phyloP scores from a whole-genome alignment of 202 grass and related monocot species.

The Brachypodium distachyon region DNA sequence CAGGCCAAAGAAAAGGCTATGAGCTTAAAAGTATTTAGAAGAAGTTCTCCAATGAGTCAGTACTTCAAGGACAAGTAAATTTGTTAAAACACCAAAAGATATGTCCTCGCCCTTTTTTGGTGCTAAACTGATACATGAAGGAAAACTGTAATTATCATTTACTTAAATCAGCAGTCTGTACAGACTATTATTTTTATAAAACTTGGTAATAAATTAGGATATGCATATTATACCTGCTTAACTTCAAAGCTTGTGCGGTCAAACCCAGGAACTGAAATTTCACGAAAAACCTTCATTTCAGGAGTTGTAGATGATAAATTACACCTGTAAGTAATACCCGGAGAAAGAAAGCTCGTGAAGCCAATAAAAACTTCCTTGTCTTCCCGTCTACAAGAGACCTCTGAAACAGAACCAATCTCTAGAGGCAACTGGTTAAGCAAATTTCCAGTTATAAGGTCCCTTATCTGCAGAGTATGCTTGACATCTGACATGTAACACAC shows the following conservation, averaged over 20 bases:
- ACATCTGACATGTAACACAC: conserved; percentile 89
- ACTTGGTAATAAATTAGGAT: not conserved
- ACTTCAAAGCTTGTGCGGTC: conserved; percentile 65
- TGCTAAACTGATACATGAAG: not conserved
- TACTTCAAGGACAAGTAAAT: not conserved
- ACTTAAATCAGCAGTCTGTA: not conserved
- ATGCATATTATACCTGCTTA: conserved; percentile 63
- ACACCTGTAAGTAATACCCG: conserved; percentile 79
- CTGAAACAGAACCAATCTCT: conserved; percentile 82
- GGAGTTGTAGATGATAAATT: conserved; percentile 48
- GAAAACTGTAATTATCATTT: not conserved
- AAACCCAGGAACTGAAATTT: conserved; percentile 77
- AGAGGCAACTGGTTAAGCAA: conserved; percentile 69
- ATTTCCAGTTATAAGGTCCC: conserved; percentile 63
- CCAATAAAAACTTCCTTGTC: conserved; percentile 75
- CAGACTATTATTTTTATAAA: not conserved
- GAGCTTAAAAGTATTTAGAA: not conserved
- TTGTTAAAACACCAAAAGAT: not conserved
- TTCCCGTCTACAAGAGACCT: conserved; percentile 64
- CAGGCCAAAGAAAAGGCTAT: not conserved
- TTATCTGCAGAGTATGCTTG: conserved; percentile 78
- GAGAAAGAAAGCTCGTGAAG: conserved; percentile 84
- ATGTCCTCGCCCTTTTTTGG: not conserved
- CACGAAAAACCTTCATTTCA: conserved; percentile 75
- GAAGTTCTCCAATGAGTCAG: not conserved